Conservation (phyloP, 345 rosid genomes). For the Sisymbrium irio region DNA sequence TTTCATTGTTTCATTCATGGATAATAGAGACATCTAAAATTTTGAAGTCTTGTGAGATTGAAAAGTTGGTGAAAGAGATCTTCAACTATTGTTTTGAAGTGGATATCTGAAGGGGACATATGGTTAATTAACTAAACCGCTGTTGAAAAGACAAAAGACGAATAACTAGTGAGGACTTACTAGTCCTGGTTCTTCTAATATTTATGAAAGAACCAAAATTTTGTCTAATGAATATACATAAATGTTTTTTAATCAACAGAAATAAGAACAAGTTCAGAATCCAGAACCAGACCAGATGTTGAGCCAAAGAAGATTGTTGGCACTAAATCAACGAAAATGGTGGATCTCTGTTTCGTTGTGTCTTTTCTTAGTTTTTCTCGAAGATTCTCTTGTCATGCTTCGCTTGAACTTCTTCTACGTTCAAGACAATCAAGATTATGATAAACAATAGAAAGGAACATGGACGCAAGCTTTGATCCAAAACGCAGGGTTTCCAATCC, state of each 20-base stretch:
- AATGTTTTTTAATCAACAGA: neutral
- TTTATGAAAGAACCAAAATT: too few species aligned
- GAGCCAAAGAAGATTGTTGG: slow-evolving; percentile 10
- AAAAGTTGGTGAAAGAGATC: too few species aligned
- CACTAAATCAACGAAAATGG: slow-evolving; percentile 10
- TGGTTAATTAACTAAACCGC: too few species aligned
- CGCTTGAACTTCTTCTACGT: slow-evolving; percentile 33
- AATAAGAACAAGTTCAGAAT: slow-evolving; percentile 11
- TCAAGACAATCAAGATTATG: slow-evolving; percentile 25
- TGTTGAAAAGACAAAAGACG: too few species aligned
- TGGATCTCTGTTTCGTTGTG: slow-evolving; percentile 28
- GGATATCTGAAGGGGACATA: too few species aligned
- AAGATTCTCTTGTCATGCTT: slow-evolving; percentile 31
- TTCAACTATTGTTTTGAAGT: too few species aligned
- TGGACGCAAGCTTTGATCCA: slow-evolving; percentile 37
- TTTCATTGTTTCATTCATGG: too few species aligned
- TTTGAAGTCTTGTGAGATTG: too few species aligned
- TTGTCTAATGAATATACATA: too few species aligned
- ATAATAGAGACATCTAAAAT: too few species aligned
- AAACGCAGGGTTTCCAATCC: slow-evolving; percentile 31
- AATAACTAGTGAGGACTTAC: too few species aligned
- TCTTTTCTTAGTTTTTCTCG: slow-evolving; percentile 8
- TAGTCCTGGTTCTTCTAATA: too few species aligned
- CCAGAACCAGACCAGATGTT: slow-evolving; percentile 27
- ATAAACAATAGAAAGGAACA: slow-evolving; percentile 33